Evolutionary conservation across 129 eudicot species (phyloP).

Genomic region (Artemisia annua): DNA sequence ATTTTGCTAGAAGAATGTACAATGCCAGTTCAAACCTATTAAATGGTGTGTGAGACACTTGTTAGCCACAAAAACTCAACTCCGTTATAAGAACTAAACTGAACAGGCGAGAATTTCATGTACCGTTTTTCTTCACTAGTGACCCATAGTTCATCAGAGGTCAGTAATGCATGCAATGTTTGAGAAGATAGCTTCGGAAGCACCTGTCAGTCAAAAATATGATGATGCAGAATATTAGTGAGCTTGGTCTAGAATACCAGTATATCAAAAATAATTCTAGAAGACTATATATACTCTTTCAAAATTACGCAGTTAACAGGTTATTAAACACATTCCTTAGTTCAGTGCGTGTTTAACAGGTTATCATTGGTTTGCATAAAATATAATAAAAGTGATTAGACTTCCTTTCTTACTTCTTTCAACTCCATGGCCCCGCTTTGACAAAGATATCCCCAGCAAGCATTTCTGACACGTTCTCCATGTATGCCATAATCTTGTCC

Average conservation of each 20-base stretch:
- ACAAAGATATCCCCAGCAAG: slow-evolving; percentile 99
- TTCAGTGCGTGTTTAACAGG: too few species aligned
- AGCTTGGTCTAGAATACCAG: not conserved
- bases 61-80: slow-evolving; percentile 10
- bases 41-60: slow-evolving; percentile 11
- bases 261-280: not conserved
- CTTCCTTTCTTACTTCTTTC: slow-evolving; percentile 67
- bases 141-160: slow-evolving; percentile 95
- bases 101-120: slow-evolving; percentile 19
- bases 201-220: slow-evolving; percentile 48
- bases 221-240: slow-evolving; percentile 7
- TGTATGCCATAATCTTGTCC: slow-evolving; percentile 94
- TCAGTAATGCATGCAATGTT: slow-evolving; percentile 82
- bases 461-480: slow-evolving; percentile 98
- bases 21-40: slow-evolving; percentile 94
- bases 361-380: too few species aligned
- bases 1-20: slow-evolving; percentile 69
- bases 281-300: not conserved
- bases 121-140: slow-evolving; percentile 97
- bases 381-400: not conserved
- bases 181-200: slow-evolving; percentile 96
- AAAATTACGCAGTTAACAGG: too few species aligned
- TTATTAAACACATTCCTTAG: too few species aligned
- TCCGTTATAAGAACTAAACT: not conserved
- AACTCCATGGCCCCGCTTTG: slow-evolving; percentile 94